Conservation (phyloP, 768 basidiomycete genomes). For the Psilocybe azurescens region DNA sequence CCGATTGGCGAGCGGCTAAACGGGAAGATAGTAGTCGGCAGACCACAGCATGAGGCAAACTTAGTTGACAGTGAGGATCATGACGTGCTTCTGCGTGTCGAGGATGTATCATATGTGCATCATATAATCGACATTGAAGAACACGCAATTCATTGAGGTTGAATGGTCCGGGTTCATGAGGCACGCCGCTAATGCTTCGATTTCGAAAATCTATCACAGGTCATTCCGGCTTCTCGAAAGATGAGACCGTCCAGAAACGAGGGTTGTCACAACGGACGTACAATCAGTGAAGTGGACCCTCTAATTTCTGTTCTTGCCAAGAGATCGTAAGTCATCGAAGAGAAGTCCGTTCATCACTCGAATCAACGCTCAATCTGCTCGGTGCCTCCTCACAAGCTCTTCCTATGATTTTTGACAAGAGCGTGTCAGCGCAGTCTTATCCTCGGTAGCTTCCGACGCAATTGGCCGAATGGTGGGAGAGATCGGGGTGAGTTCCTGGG, state of each 20-base stretch:
- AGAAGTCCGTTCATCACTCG: background rate
- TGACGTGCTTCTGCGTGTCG: too few species aligned
- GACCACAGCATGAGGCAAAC: too few species aligned
- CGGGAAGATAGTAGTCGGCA: too few species aligned
- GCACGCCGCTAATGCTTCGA: background rate
- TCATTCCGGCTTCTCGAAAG: too few species aligned
- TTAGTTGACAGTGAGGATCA: too few species aligned
- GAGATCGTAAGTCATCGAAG: background rate
- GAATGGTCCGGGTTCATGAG: background rate
- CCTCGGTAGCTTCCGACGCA: conserved; percentile 10
- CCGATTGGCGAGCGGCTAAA: too few species aligned
- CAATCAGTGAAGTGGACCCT: background rate
- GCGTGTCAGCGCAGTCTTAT: background rate
- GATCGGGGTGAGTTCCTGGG: conserved; percentile 2
- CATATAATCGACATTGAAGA: background rate
- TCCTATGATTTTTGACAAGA: background rate
- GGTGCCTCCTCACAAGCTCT: background rate
- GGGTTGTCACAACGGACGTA: too few species aligned
- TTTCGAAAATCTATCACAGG: background rate
- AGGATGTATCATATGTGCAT: background rate
- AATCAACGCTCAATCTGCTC: conserved; percentile 7
- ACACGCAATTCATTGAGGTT: background rate
- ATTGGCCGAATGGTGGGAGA: conserved; percentile 8
- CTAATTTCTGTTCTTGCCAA: too few species aligned
- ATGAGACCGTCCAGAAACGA: too few species aligned